phyloP scores from a whole-genome alignment of 2,329 filamentous ascomycete species.

The Ceratocystis papillata region DNA sequence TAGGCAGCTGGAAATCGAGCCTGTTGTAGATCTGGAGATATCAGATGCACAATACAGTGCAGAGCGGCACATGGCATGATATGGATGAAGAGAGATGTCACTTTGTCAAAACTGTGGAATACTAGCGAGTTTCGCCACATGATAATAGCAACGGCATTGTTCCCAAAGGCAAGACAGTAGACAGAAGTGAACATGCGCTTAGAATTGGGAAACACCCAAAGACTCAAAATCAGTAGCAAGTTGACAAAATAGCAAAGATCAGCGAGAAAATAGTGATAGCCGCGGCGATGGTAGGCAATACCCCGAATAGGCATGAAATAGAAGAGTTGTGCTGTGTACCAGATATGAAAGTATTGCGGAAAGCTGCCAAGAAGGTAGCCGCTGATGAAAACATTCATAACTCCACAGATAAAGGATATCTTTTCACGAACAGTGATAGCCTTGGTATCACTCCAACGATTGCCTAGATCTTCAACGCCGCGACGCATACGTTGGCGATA shows the following conservation, averaged over 20 bases:
- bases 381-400: slow-evolving; percentile 94
- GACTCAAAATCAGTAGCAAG: slow-evolving; percentile 63
- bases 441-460: slow-evolving; percentile 80
- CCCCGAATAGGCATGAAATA: slow-evolving; percentile 97
- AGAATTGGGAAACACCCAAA: slow-evolving; percentile 84
- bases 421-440: slow-evolving; percentile 86
- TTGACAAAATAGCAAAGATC: slow-evolving; percentile 99
- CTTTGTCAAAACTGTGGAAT: slow-evolving; percentile 97
- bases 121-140: slow-evolving; percentile 99
- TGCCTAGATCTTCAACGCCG: slow-evolving; percentile 77
- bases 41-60: slow-evolving; percentile 81
- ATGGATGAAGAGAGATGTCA: slow-evolving; percentile 96
- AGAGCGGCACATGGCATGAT: slow-evolving; percentile 96
- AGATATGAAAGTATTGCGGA: slow-evolving; percentile 78
- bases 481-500: slow-evolving; percentile 79
- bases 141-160: slow-evolving; percentile 94
- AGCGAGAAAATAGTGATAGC: slow-evolving; percentile 93
- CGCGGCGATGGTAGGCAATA: slow-evolving; percentile 80
- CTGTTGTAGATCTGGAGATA: slow-evolving; percentile 53
- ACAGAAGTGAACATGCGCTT: slow-evolving; percentile 86
- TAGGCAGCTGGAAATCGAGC: slow-evolving; percentile 74
- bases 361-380: slow-evolving; percentile 83
- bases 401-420: slow-evolving; percentile 87
- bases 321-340: slow-evolving; percentile 77
- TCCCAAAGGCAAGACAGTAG: slow-evolving; percentile 87